phyloP scores from a whole-genome alignment of 192 early-diverging fungal species.

The Dimargaris verticillata region DNA sequence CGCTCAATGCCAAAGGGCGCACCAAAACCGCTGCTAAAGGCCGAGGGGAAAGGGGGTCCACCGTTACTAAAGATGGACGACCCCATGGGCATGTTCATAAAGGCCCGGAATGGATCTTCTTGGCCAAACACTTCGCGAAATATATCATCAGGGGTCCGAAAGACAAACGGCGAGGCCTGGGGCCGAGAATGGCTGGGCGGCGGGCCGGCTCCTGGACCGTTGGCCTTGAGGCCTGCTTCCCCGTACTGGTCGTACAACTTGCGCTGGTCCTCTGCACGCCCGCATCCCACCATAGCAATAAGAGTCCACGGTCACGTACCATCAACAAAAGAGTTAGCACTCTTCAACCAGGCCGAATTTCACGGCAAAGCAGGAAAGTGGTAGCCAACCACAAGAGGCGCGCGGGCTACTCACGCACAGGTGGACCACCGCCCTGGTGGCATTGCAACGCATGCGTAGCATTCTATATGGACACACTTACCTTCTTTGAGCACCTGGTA shows the following conservation, averaged over 20 bases:
- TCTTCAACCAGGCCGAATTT: neutral
- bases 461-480: no score
- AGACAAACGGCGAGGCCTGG: neutral
- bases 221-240: constrained; percentile 17
- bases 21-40: neutral
- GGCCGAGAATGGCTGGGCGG: no score
- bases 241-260: constrained; percentile 25
- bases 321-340: neutral
- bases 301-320: neutral
- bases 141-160: neutral
- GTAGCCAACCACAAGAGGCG: neutral
- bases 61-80: neutral
- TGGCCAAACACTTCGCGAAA: neutral
- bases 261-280: constrained; percentile 13
- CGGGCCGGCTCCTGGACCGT: neutral
- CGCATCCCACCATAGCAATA: neutral
- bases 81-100: no score
- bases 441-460: no score
- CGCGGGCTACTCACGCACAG: no score
- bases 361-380: neutral
- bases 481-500: constrained; percentile 30
- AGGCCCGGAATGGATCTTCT: neutral
- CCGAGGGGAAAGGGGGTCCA: neutral
- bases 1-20: no score
- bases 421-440: no score